Base-by-base conservation (phyloP, 1,284 basidiomycete genomes). In the Microbotryum lychnidis-dioicae region DNA sequence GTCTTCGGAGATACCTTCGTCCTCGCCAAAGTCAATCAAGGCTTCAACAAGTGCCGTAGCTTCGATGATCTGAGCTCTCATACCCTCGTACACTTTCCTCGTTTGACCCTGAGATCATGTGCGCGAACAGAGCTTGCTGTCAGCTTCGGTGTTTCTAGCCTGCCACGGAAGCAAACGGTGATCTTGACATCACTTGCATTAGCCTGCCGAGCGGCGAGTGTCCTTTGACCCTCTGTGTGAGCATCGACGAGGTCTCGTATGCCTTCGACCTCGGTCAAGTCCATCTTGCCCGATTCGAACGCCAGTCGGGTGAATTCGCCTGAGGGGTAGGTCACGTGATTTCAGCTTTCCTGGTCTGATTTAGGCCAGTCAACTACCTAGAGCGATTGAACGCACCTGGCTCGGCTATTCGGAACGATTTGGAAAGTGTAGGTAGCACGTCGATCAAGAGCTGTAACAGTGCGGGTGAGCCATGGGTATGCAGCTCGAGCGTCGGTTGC, bases 291-390 rank as follows among this genome's bases (percentile, higher is more conserved):
- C 25, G 83, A 83, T 50, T 85, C 78, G 68, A 89, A 89, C 0
- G 89, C 89, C 47, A 87, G 83, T 50, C 85, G 80, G 6, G 90
- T 91, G 71, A 93, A 94, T 75, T 94, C 91, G 51, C 91, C 90
- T 7, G 54, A 4, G 42, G 4, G 12, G 42, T 12, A 23, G 48
- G 48, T 27, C 48, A 42, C 37, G 37, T 42, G 37, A 42, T 42
- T 31, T 42, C 37, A 42, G 37, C 37, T 42, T 4, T 7, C 51
- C 25, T 14, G 1, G 8, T 33, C 20, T 23, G 7, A 5, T 50
- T 10, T 50, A 31, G 21, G 20, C 20, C 21, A 21, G n/a, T 20
- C 7, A 27, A 8, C 16, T 23, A 16, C 25, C 37, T 42, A 18
- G 12, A 42, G 37, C 37, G 16, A 1, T 42, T 14, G 16, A 31